Percentiles rank a stretch among this genome's conserved stretches.
Conservation (phyloP, 768 basidiomycete genomes). For the Mycena albidolilacea region DNA sequence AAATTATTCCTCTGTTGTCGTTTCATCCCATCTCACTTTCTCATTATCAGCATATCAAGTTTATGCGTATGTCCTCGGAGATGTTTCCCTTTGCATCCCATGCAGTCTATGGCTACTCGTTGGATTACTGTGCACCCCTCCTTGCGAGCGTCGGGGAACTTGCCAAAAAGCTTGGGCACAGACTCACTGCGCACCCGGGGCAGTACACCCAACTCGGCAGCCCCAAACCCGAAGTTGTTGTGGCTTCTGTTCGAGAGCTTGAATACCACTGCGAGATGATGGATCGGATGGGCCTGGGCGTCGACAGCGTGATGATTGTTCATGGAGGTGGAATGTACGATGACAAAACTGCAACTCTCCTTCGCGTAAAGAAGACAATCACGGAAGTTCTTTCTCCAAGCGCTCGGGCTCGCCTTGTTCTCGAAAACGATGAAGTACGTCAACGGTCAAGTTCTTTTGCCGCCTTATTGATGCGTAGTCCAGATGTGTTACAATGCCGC, state of each 20-base stretch:
- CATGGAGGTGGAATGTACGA: conserved; percentile 90
- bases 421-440: conserved; percentile 95
- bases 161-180: conserved; percentile 79
- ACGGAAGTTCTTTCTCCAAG: conserved; percentile 68
- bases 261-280: conserved; percentile 92
- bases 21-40: conserved; percentile 5
- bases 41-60: conserved; percentile 76
- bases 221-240: conserved; percentile 81
- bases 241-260: conserved; percentile 84
- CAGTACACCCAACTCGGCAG: conserved; percentile 90
- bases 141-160: conserved; percentile 73
- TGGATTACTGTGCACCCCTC: conserved; percentile 77
- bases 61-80: conserved; percentile 90
- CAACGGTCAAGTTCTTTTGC: not conserved
- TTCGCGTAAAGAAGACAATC: conserved; percentile 82
- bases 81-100: conserved; percentile 97
- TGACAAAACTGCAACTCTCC: conserved; percentile 80
- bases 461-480: not conserved
- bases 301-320: conserved; percentile 91
- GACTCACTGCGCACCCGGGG: conserved; percentile 91
- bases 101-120: conserved; percentile 81
- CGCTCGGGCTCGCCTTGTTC: conserved; percentile 81
- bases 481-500: conserved; percentile 90
- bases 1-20: conserved; percentile 35
- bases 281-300: conserved; percentile 84